A percentile compares a stretch with the other conserved stretches of the same genome.
phyloP scores from a whole-genome alignment of 2,329 filamentous ascomycete species.

The Diaporthe citrichinensis region DNA sequence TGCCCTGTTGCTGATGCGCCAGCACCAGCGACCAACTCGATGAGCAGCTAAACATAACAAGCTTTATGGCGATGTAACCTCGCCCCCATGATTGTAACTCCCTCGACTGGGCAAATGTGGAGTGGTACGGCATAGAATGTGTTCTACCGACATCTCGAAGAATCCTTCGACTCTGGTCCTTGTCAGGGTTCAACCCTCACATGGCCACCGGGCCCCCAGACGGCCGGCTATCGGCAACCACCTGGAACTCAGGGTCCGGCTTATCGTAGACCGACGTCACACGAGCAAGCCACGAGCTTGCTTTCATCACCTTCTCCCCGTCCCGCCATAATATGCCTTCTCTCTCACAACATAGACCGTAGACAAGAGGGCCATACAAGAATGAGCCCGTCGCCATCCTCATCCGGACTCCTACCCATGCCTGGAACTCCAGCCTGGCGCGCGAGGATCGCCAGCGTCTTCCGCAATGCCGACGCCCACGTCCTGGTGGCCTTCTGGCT shows the following conservation, averaged over 20 bases:
- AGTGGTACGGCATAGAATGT: too few species aligned
- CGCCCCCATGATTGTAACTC: background rate
- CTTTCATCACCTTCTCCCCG: background rate
- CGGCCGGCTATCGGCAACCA: background rate
- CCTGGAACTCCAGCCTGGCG: slow-evolving; percentile 73
- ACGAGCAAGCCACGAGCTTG: slow-evolving; percentile 6
- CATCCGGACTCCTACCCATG: slow-evolving; percentile 66
- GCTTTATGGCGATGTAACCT: background rate
- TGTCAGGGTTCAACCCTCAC: background rate
- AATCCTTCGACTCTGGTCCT: background rate
- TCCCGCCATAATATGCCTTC: background rate
- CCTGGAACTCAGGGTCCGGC: background rate
- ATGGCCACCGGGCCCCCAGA: background rate
- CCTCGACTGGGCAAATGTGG: background rate
- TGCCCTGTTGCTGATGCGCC: background rate
- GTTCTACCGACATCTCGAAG: background rate
- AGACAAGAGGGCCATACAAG: slow-evolving; percentile 21
- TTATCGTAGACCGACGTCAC: slow-evolving; percentile 9
- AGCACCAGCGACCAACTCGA: background rate
- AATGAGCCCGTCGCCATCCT: slow-evolving; percentile 57
- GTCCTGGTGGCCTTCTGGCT: slow-evolving; percentile 92
- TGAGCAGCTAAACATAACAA: background rate
- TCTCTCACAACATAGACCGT: background rate
- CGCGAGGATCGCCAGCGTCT: slow-evolving; percentile 73
- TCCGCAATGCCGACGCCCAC: slow-evolving; percentile 77